These are phyloP conservation scores for Exophiala sp. DNA, from an alignment of 2,329 filamentous ascomycete genomes.

Conservation along the genomic window DNA sequence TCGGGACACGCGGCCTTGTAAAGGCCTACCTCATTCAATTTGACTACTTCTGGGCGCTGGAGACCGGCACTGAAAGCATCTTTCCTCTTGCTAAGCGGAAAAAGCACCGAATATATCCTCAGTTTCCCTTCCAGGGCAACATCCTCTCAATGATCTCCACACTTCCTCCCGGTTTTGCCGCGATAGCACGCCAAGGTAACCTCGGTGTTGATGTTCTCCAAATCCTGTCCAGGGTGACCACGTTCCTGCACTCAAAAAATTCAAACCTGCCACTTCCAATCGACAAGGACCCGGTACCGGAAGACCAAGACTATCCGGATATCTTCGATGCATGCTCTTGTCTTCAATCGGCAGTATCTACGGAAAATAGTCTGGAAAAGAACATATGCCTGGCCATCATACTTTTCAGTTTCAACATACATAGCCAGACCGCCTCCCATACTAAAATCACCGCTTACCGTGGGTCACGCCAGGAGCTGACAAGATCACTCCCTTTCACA, in stretches of 20 bases:
- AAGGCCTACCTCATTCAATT: constrained; percentile 17
- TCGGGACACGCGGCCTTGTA: constrained; percentile 10
- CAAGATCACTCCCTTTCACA: constrained; percentile 14
- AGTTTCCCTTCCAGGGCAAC: constrained; percentile 8
- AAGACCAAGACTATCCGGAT: constrained; percentile 15
- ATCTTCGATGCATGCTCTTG: constrained; percentile 17
- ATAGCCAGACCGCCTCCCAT: constrained; percentile 4
- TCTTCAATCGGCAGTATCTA: constrained; percentile 17
- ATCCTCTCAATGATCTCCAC: constrained; percentile 7
- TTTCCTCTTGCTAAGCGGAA: constrained; percentile 12
- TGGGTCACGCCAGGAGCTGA: constrained; percentile 16
- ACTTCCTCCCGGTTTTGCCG: constrained; percentile 9
- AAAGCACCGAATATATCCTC: constrained; percentile 10
- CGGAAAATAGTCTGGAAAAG: constrained; percentile 19
- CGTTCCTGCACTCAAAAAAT: constrained; percentile 7
- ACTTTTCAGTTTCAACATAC: constrained; percentile 15
- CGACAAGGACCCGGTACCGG: constrained; percentile 5
- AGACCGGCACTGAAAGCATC: constrained; percentile 9
- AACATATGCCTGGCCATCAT: constrained; percentile 19
- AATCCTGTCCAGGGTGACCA: constrained; percentile 18
- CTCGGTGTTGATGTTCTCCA: constrained; percentile 12
- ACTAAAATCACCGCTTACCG: constrained; percentile 11
- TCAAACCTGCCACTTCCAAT: not conserved
- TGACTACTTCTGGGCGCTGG: constrained; percentile 20
- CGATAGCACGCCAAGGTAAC: constrained; percentile 6